Conservation (phyloP, 306 rosid species). For the Cucurbita argyrosperma region DNA sequence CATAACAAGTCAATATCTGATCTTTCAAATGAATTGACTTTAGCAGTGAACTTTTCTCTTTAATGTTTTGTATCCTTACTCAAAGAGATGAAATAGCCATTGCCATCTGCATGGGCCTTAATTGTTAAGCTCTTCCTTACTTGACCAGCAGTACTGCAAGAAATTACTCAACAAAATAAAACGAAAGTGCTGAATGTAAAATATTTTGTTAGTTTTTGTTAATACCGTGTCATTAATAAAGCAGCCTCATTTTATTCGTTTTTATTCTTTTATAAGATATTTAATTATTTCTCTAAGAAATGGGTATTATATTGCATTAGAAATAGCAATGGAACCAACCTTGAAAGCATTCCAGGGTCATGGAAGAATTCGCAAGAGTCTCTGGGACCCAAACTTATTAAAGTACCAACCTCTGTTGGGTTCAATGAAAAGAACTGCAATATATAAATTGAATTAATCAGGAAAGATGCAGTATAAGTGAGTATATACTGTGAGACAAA, state of each 20-base stretch:
- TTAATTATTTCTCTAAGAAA: neutral
- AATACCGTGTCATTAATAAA: neutral
- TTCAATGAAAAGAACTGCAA: slow-evolving; percentile 63
- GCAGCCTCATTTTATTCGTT: neutral
- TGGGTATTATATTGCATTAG: neutral
- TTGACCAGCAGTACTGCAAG: slow-evolving; percentile 86
- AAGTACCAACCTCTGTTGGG: slow-evolving; percentile 74
- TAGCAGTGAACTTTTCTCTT: neutral
- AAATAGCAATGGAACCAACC: slow-evolving; percentile 31
- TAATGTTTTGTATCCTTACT: slow-evolving; percentile 29
- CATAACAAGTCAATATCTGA: neutral
- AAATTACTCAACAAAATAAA: slow-evolving; percentile 12
- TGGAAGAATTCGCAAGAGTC: slow-evolving; percentile 91
- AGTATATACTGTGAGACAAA: no score
- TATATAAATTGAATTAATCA: neutral
- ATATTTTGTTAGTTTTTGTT: neutral
- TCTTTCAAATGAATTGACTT: neutral
- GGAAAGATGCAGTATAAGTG: neutral
- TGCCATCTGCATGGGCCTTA: slow-evolving; percentile 49
- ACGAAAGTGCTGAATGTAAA: neutral
- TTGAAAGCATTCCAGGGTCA: slow-evolving; percentile 77
- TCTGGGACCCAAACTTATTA: slow-evolving; percentile 61
- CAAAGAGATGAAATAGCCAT: slow-evolving; percentile 69
- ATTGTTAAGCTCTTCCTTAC: slow-evolving; percentile 78
- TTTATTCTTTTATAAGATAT: neutral